Evolutionary conservation across 2,329 filamentous ascomycete genomes (phyloP).

Genomic region (Tolypocladium tundrense): DNA sequence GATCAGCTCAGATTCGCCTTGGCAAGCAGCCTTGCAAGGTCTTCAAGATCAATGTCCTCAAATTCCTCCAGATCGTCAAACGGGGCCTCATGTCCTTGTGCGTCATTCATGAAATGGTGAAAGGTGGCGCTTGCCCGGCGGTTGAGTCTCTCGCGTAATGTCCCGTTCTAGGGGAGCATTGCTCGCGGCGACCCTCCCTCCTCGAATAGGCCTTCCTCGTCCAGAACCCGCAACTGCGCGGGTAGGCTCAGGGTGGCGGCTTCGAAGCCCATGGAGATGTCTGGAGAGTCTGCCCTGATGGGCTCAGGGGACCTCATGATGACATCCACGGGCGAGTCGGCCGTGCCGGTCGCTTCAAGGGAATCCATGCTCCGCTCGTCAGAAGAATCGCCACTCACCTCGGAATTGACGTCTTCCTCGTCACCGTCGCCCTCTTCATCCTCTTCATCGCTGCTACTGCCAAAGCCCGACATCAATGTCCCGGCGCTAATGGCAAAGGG

Average conservation of each 20-base stretch:
- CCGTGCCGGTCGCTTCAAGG: constrained; percentile 16
- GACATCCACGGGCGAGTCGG: constrained; percentile 18
- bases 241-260: constrained; percentile 2
- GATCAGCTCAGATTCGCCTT: constrained; percentile 1
- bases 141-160: background rate
- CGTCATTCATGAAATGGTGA: background rate
- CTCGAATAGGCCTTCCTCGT: constrained; percentile 2
- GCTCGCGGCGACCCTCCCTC: constrained; percentile 2
- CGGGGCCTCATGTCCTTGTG: background rate
- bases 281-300: constrained; percentile 12
- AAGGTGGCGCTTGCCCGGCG: constrained; percentile 8
- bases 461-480: constrained; percentile 79
- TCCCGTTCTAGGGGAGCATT: constrained; percentile 4
- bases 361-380: constrained; percentile 17
- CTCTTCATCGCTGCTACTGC: constrained; percentile 90
- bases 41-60: constrained; percentile 17
- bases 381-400: constrained; percentile 44
- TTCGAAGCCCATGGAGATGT: constrained; percentile 8
- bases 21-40: constrained; percentile 14
- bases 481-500: constrained; percentile 64
- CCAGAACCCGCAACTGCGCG: constrained; percentile 3
- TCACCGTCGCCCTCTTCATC: constrained; percentile 88
- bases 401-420: constrained; percentile 61
- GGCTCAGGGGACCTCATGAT: constrained; percentile 21
- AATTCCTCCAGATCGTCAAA: constrained; percentile 16